Conservation (phyloP, 306 rosid species). For the Notholithocarpus densiflorus region DNA sequence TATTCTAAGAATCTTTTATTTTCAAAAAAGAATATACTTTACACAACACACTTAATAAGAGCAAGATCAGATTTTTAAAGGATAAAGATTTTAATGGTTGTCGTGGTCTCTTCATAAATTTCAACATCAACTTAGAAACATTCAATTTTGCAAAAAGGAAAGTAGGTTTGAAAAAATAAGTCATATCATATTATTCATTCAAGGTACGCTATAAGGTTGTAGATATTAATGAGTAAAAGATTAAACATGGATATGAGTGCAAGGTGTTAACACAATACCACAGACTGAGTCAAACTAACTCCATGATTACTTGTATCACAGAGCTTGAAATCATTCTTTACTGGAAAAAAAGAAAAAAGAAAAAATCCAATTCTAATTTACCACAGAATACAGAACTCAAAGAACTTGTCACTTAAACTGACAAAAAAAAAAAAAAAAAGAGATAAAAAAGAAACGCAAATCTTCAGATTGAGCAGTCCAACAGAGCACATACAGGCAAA, state of each 20-base stretch:
- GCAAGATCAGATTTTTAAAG: slow-evolving; percentile 1
- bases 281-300: not conserved
- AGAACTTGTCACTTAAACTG: not conserved
- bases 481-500: not conserved
- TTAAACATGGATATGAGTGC: not conserved
- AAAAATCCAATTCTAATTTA: not conserved
- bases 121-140: not conserved
- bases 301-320: not conserved
- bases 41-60: not conserved
- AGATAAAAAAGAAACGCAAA: not conserved
- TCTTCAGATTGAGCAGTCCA: not conserved
- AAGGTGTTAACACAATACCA: not conserved
- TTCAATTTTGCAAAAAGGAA: not conserved
- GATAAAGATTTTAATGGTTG: not conserved
- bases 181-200: too few relatives aligned
- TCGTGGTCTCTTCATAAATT: not conserved
- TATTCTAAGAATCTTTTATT: not conserved
- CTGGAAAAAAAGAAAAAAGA: not conserved
- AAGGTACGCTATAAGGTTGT: too few relatives aligned
- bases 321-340: not conserved
- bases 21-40: not conserved
- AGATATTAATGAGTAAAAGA: too few relatives aligned
- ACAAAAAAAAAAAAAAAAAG: not conserved
- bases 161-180: not conserved
- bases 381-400: not conserved